Conservation (phyloP, 345 rosid genomes). For the Psidium guajava region DNA sequence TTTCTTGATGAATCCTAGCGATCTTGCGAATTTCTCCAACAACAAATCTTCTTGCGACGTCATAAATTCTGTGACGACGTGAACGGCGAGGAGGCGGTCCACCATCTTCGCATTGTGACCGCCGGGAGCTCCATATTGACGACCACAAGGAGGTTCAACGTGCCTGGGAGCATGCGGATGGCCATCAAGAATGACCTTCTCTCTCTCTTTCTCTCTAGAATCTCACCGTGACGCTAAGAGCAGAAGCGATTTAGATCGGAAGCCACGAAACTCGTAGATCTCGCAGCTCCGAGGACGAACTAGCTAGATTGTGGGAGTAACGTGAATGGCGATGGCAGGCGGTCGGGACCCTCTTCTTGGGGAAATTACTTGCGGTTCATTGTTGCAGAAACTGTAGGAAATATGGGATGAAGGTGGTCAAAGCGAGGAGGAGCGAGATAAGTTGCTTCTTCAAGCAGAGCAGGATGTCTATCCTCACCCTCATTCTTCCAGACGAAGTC, state of each 20-base stretch:
- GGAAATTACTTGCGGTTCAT: slow-evolving; percentile 74
- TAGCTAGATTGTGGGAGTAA: slow-evolving; percentile 18
- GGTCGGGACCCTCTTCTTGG: slow-evolving; percentile 68
- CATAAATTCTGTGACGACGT: no score
- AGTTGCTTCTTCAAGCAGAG: slow-evolving; percentile 85
- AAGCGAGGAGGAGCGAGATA: slow-evolving; percentile 86
- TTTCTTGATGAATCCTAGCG: no score
- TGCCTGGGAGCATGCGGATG: no score
- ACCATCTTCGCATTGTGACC: no score
- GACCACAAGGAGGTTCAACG: no score
- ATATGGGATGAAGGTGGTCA: slow-evolving; percentile 99
- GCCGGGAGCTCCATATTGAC: no score
- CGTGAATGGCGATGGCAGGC: slow-evolving; percentile 56
- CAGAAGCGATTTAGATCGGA: slow-evolving; percentile 27
- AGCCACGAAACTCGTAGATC: slow-evolving; percentile 4
- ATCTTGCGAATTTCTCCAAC: no score
- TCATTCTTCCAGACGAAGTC: no score
- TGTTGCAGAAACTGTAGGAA: slow-evolving; percentile 78
- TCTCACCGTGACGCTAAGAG: neutral
- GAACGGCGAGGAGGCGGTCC: no score
- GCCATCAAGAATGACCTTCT: neutral
- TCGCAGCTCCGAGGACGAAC: slow-evolving; percentile 1
- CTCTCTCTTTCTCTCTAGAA: neutral
- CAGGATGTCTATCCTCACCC: no score
- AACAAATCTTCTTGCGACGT: no score